Conservation (phyloP, 768 basidiomycete genomes). For the Termitomyces sp. region DNA sequence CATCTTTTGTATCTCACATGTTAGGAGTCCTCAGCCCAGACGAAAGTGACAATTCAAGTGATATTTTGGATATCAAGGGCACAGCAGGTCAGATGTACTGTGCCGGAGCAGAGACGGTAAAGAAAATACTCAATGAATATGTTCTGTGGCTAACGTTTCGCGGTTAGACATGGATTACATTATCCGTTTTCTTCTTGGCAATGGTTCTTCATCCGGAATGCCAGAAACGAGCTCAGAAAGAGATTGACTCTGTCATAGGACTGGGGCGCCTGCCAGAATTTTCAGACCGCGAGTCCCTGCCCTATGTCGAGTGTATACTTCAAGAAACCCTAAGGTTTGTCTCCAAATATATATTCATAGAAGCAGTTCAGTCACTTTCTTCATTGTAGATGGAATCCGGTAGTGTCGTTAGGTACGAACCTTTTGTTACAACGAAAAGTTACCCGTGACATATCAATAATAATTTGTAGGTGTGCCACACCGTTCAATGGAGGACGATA, state of each 20-base stretch:
- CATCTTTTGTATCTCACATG: conserved; percentile 17
- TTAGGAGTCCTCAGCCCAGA: conserved; percentile 11
- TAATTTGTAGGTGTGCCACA: conserved; percentile 8
- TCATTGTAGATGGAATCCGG: background rate
- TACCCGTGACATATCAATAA: background rate
- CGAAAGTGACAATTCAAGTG: background rate
- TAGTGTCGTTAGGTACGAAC: background rate
- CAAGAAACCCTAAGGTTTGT: conserved; percentile 14
- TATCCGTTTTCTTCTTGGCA: conserved; percentile 21
- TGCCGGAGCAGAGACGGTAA: conserved; percentile 16
- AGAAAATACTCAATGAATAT: too few species aligned
- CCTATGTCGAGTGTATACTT: conserved; percentile 17
- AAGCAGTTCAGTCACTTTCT: background rate
- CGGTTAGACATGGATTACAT: background rate
- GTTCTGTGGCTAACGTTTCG: background rate
- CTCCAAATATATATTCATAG: background rate
- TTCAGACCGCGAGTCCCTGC: conserved; percentile 16
- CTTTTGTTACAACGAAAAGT: background rate
- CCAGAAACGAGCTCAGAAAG: conserved; percentile 18
- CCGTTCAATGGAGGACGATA: conserved; percentile 4
- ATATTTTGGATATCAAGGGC: conserved; percentile 13
- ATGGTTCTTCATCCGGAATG: conserved; percentile 24
- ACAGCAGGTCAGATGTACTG: conserved; percentile 5
- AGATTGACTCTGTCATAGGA: conserved; percentile 26
- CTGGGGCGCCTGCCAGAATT: conserved; percentile 21